Conservation (phyloP, 257 asterid genomes). For the Solanum sparsipilum region DNA sequence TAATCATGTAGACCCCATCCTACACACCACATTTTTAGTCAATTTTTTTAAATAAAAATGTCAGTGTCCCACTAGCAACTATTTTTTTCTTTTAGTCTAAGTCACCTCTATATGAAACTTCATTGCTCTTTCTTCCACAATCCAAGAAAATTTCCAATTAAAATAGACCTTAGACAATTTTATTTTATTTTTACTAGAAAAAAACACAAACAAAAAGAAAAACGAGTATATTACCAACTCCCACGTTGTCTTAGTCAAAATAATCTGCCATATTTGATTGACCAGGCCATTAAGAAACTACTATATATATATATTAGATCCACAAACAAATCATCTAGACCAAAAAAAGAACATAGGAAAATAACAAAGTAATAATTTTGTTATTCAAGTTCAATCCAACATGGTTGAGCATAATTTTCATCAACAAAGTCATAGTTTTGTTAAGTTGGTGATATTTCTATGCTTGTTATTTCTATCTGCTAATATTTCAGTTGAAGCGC, state of each 20-base stretch:
- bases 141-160: not conserved
- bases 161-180: not conserved
- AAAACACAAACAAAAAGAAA: not conserved
- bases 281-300: not conserved
- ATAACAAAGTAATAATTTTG: not conserved
- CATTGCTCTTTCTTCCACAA: not conserved
- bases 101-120: not conserved
- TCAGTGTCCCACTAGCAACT: not conserved
- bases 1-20: not conserved
- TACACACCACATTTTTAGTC: not conserved
- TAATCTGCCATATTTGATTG: not conserved
- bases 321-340: not conserved
- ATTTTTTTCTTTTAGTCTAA: not conserved
- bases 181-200: not conserved
- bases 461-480: not conserved
- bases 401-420: not conserved
- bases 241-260: not conserved
- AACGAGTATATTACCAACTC: not conserved
- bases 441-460: not conserved
- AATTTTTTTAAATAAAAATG: not conserved
- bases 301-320: not conserved
- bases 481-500: constrained; percentile 25
- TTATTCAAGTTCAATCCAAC: not conserved
- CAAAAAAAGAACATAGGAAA: not conserved
- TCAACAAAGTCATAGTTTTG: not conserved